Evolutionary conservation across 1,284 basidiomycete species (phyloP), one percentile per base, ranked within the genome.

Genomic region (Tilletia setariae): DNA sequence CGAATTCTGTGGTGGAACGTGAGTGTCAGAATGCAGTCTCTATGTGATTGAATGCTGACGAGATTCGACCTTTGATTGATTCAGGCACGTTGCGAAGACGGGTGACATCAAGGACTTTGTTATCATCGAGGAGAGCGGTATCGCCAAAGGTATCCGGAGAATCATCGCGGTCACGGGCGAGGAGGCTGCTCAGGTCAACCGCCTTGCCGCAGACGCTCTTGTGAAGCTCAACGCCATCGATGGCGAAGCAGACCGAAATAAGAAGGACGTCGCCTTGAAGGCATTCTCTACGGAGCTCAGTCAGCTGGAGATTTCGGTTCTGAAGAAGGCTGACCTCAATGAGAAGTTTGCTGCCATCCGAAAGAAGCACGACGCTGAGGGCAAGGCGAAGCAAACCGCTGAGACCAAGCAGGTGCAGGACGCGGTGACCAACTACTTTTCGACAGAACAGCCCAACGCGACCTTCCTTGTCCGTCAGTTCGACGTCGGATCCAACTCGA

Each of bases 1-100:
- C 75, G 96, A 98, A 84, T 96, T 98, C 82, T 98, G 95, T 83
- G 95, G 95, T 84, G 95, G 95, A 83, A 98, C 96, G 56, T 61
- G 32, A 61, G 56, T 61, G 9, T 30, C 44, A 11, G 7, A n/a
- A 13, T 43, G 25, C 28, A 46, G 23, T 7, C 13, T 25, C 16
- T 43, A 3, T 65, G 67, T 30, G 8, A 66, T 21, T 23, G 47
- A 61, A 35, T 35, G 23, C 28, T 61, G 23, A 59, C 56, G 16
- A 11, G 35, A 35, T 15, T 23, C 59, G 21, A 30, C 42, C 30
- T 11, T 25, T 13, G 43, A 16, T n/a, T 49, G 47, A 70, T 66
- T 1, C 70, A 93, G 90, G 0, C 95, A 99, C 82, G 96, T 98
- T 67, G 87, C 88, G 32, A 91, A 90, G 84, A 98, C 95, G 0